Conservation (phyloP, 257 asterid species). For the Nicotiana attenuata region DNA sequence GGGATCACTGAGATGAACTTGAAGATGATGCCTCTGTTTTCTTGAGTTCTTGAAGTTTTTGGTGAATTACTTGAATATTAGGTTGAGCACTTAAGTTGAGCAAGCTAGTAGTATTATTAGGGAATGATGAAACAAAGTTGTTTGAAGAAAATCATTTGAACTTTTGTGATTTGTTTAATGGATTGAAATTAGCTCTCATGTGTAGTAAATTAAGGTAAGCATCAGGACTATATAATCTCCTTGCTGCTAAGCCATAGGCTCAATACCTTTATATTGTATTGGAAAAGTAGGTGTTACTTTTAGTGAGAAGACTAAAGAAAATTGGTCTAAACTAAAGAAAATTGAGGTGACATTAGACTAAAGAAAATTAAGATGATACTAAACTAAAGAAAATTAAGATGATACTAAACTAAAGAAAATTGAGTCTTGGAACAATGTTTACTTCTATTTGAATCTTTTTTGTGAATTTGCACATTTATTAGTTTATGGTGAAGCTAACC, state of each 20-base stretch:
- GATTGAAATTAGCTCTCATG: slow-evolving; percentile 67
- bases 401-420: no score
- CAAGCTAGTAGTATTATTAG: slow-evolving; percentile 41
- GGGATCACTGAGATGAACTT: slow-evolving; percentile 45
- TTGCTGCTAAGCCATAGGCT: slow-evolving; percentile 85
- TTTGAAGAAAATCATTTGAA: slow-evolving; percentile 84
- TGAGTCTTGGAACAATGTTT: no score
- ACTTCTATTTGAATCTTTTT: no score
- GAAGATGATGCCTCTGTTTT: slow-evolving; percentile 44
- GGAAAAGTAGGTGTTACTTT: no score
- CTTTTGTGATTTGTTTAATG: slow-evolving; percentile 75
- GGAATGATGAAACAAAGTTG: slow-evolving; percentile 36
- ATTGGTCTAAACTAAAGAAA: no score
- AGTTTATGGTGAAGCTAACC: no score
- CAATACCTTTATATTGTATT: no score
- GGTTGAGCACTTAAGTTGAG: slow-evolving; percentile 83
- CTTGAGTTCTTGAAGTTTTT: slow-evolving; percentile 82
- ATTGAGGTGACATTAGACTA: no score
- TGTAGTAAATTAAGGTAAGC: slow-evolving; percentile 91
- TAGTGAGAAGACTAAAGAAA: no score
- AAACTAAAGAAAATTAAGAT: no score
- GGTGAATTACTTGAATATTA: slow-evolving; percentile 81
- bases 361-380: no score
- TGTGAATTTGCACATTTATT: no score
- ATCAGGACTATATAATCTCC: slow-evolving; percentile 80